Conservation (phyloP, 2,329 filamentous ascomycete species). For the Atkinsonella hypoxylon region DNA sequence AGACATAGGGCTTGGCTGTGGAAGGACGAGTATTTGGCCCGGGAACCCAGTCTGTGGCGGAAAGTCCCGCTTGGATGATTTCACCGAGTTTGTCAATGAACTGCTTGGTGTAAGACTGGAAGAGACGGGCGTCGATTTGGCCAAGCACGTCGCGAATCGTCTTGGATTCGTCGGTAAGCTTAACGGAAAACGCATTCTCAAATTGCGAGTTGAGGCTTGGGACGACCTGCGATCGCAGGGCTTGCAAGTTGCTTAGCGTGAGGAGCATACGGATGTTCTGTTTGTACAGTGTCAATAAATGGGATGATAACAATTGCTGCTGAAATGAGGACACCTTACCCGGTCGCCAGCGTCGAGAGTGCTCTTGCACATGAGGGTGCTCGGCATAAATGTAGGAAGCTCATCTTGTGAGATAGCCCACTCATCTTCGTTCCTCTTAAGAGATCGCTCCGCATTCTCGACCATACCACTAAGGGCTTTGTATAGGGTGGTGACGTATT, state of each 20-base stretch:
- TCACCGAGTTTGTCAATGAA: conserved; percentile 53
- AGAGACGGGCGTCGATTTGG: conserved; percentile 84
- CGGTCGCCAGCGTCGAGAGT: conserved; percentile 44
- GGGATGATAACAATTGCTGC: not conserved
- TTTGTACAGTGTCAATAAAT: conserved; percentile 14
- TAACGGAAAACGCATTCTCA: conserved; percentile 86
- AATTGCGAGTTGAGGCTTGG: conserved; percentile 86
- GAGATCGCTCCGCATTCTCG: conserved; percentile 77
- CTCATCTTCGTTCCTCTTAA: conserved; percentile 51
- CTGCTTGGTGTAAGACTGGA: conserved; percentile 81
- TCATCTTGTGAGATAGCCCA: conserved; percentile 40
- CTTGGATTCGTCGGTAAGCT: conserved; percentile 85
- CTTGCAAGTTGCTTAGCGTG: conserved; percentile 83
- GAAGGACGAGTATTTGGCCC: conserved; percentile 44
- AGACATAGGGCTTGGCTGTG: conserved; percentile 79
- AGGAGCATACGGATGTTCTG: conserved; percentile 87
- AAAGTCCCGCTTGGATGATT: conserved; percentile 64
- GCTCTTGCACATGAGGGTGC: conserved; percentile 27
- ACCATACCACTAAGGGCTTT: conserved; percentile 93
- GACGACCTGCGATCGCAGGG: conserved; percentile 69
- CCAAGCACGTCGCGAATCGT: conserved; percentile 81
- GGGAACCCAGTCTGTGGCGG: conserved; percentile 60
- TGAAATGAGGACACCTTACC: conserved; percentile 25
- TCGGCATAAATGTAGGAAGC: conserved; percentile 19
- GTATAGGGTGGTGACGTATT: conserved; percentile 90